Conservation (phyloP, 805 yeast species). For the Candida bentonensis region DNA sequence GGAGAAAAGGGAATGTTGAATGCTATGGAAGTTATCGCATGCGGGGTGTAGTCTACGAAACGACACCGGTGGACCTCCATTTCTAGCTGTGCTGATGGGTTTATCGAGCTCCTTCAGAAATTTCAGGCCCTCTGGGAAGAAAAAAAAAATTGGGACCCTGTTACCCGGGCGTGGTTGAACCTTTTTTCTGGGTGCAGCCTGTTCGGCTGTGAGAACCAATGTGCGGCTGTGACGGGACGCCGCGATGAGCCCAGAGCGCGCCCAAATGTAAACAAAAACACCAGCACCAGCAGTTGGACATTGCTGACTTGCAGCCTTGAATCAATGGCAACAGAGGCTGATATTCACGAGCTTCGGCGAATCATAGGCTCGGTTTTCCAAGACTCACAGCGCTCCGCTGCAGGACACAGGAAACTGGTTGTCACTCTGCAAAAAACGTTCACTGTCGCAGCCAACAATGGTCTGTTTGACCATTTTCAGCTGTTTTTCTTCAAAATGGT, state of each 20-base stretch:
- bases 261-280: no score
- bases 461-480: background rate
- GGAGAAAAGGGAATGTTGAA: conserved; percentile 50
- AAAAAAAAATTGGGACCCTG: no score
- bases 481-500: conserved; percentile 42
- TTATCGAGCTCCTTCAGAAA: no score
- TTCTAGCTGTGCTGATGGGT: no score
- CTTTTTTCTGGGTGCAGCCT: no score
- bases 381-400: conserved; percentile 59
- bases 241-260: no score
- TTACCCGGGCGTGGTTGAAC: no score
- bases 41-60: conserved; percentile 80
- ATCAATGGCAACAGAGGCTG: conserved; percentile 6
- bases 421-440: conserved; percentile 33
- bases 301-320: no score
- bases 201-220: no score
- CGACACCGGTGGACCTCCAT: conserved; percentile 85
- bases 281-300: no score
- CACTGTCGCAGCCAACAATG: background rate
- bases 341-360: conserved; percentile 7
- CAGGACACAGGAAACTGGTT: conserved; percentile 66
- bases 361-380: conserved; percentile 49
- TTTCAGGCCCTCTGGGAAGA: no score
- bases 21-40: conserved; percentile 65
- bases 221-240: no score